phyloP scores from a whole-genome alignment of 768 basidiomycete species.

The Pleurotus tuber-regium region DNA sequence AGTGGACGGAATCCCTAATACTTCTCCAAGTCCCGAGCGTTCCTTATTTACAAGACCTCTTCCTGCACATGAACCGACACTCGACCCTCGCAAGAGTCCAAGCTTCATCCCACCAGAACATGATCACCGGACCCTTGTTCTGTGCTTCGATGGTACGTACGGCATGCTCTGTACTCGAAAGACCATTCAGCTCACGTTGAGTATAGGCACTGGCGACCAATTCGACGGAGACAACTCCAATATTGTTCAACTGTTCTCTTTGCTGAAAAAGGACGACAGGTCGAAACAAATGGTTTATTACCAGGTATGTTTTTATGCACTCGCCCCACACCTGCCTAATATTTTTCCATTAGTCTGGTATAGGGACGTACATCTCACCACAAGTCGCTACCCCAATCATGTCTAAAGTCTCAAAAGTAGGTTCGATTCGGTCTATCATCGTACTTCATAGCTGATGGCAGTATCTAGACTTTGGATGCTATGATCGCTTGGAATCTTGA shows the following conservation, averaged over 20 bases:
- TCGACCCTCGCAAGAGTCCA: slow-evolving; percentile 22
- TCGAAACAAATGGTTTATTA: slow-evolving; percentile 58
- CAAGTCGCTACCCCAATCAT: slow-evolving; percentile 33
- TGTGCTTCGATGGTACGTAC: slow-evolving; percentile 50
- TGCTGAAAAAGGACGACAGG: slow-evolving; percentile 51
- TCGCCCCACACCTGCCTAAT: background rate
- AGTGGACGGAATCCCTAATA: background rate
- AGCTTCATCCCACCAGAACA: slow-evolving; percentile 40
- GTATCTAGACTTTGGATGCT: slow-evolving; percentile 39
- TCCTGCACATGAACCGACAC: slow-evolving; percentile 13
- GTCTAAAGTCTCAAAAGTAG: slow-evolving; percentile 38
- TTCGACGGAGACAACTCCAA: slow-evolving; percentile 56
- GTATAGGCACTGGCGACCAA: slow-evolving; percentile 40
- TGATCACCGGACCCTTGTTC: slow-evolving; percentile 39
- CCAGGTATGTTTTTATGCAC: slow-evolving; percentile 31
- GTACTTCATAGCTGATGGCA: background rate
- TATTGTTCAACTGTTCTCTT: slow-evolving; percentile 46
- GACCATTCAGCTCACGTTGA: background rate
- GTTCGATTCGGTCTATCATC: background rate
- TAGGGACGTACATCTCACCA: slow-evolving; percentile 34
- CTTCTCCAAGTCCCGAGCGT: background rate
- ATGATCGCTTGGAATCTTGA: slow-evolving; percentile 50
- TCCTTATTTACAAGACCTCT: slow-evolving; percentile 7
- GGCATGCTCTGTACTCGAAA: too few species aligned
- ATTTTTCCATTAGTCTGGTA: slow-evolving; percentile 2